These are phyloP conservation scores for Sindora glabra DNA, from an alignment of 306 rosid species.

Conservation along the genomic window DNA sequence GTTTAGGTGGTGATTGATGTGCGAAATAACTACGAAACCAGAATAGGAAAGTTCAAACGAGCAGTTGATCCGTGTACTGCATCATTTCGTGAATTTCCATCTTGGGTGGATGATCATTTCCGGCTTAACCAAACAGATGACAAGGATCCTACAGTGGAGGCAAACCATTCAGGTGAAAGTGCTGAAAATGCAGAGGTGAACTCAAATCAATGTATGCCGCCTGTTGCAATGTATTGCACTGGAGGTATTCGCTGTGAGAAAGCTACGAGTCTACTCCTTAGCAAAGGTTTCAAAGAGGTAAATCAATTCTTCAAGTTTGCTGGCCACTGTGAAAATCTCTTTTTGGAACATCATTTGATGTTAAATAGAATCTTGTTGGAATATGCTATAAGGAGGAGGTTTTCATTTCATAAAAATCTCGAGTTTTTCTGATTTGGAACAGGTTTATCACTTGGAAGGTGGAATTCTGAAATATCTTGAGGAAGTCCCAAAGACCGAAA, in stretches of 20 bases:
- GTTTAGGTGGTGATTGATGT: slow-evolving; percentile 89
- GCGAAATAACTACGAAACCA: slow-evolving; percentile 78
- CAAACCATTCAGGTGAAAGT: slow-evolving; percentile 22
- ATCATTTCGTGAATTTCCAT: slow-evolving; percentile 85
- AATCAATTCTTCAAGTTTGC: slow-evolving; percentile 7
- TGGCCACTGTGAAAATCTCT: neutral
- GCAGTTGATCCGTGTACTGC: slow-evolving; percentile 79
- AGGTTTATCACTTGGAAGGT: slow-evolving; percentile 97
- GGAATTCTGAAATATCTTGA: slow-evolving; percentile 95
- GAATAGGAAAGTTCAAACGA: slow-evolving; percentile 90
- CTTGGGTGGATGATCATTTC: slow-evolving; percentile 78
- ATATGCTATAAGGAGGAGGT: neutral
- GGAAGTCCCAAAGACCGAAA: slow-evolving; percentile 64
- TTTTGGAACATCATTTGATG: neutral
- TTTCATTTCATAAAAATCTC: neutral
- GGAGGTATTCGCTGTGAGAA: slow-evolving; percentile 98
- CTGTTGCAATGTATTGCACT: slow-evolving; percentile 96
- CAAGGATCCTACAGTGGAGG: slow-evolving; percentile 14
- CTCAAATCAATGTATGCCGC: slow-evolving; percentile 40
- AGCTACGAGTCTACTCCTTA: slow-evolving; percentile 87
- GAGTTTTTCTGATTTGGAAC: neutral
- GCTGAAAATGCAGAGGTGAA: slow-evolving; percentile 22
- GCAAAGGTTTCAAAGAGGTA: slow-evolving; percentile 89
- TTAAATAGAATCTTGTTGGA: neutral
- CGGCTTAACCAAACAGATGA: slow-evolving; percentile 21